These are phyloP conservation scores for Collybia mongolica DNA, from an alignment of 768 basidiomycete species.

Conservation along the genomic window DNA sequence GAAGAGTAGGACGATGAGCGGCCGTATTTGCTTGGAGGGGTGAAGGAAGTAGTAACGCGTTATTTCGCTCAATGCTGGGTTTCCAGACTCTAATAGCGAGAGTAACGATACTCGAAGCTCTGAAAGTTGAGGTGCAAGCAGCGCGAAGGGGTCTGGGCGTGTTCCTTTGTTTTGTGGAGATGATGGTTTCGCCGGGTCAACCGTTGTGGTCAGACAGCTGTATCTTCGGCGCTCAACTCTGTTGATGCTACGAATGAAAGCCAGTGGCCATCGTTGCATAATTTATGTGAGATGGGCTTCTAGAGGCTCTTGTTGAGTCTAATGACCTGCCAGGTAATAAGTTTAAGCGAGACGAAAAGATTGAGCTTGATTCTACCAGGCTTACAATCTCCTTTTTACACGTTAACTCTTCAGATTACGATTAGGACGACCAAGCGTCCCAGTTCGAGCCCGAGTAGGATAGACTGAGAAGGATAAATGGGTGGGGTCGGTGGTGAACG, in stretches of 20 bases:
- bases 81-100: slow-evolving; percentile 75
- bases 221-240: slow-evolving; percentile 6
- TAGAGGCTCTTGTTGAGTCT: background rate
- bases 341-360: too few relatives aligned
- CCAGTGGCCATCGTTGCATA: slow-evolving; percentile 15
- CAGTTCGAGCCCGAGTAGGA: too few relatives aligned
- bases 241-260: slow-evolving; percentile 5
- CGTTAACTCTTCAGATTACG: too few relatives aligned
- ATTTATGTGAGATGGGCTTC: background rate
- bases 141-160: slow-evolving; percentile 61
- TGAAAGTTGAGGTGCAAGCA: slow-evolving; percentile 67
- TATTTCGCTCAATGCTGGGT: slow-evolving; percentile 80
- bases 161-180: background rate
- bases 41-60: slow-evolving; percentile 92
- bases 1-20: slow-evolving; percentile 83
- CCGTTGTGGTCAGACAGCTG: slow-evolving; percentile 3
- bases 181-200: background rate
- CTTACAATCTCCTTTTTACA: too few relatives aligned
- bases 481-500: too few relatives aligned
- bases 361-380: too few relatives aligned
- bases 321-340: too few relatives aligned
- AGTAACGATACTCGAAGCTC: slow-evolving; percentile 69
- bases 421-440: too few relatives aligned
- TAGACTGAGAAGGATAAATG: too few relatives aligned
- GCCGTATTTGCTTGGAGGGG: slow-evolving; percentile 88